Evolutionary conservation across 2,329 filamentous ascomycete genomes (phyloP).

Genomic region (Tothia fuscella): DNA sequence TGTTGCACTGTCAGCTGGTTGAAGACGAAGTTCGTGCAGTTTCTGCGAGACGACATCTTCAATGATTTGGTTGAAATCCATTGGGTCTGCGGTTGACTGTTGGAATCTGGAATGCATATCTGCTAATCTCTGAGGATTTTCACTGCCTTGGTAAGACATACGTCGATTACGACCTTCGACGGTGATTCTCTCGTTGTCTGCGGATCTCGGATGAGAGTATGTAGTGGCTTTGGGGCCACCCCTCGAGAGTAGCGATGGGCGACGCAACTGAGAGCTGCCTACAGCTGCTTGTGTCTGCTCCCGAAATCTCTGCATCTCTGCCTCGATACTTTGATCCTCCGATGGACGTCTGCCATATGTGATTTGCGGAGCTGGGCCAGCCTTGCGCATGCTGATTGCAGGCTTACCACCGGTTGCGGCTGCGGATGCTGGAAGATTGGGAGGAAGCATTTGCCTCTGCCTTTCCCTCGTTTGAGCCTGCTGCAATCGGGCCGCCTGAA

Average conservation of each 20-base stretch:
- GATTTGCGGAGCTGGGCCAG: constrained; percentile 4
- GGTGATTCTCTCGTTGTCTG: not conserved
- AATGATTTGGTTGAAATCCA: constrained; percentile 3
- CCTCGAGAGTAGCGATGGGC: constrained; percentile 9
- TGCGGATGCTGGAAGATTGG: not conserved
- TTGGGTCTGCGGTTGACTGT: not conserved
- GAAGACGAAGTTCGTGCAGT: constrained; percentile 1
- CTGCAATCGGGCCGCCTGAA: not conserved
- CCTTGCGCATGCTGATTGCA: constrained; percentile 4
- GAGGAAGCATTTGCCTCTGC: constrained; percentile 6
- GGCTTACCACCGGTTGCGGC: not conserved
- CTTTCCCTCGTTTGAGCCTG: not conserved
- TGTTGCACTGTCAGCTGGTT: not conserved
- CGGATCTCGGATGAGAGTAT: constrained; percentile 8
- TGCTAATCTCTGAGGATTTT: constrained; percentile 1
- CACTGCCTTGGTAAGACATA: constrained; percentile 9
- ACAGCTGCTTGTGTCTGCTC: not conserved
- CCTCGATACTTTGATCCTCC: not conserved
- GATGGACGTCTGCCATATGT: constrained; percentile 3
- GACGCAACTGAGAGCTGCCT: constrained; percentile 4
- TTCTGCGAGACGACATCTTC: constrained; percentile 3
- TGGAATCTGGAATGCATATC: constrained; percentile 5
- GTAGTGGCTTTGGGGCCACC: constrained; percentile 10
- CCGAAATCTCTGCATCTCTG: not conserved
- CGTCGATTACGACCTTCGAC: constrained; percentile 8